Percentiles rank a stretch among this genome's conserved stretches.
Evolutionary conservation across 768 basidiomycete genomes (phyloP).

Genomic region (Pilatotrama ljubarskyi): DNA sequence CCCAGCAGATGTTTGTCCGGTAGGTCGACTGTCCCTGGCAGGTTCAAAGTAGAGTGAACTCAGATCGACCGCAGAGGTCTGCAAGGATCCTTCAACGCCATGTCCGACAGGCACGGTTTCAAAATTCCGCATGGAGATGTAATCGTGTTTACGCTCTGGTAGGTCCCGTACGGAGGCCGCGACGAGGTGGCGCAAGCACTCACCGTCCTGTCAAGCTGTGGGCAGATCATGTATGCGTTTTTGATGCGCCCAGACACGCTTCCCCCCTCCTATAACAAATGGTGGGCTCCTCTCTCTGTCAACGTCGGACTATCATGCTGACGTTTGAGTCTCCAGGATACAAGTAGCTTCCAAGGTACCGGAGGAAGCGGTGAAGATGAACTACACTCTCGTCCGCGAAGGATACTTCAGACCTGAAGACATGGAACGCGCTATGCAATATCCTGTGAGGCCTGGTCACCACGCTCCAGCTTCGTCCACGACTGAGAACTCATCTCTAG

Average conservation of each 20-base stretch:
- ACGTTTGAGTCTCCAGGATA: constrained; percentile 56
- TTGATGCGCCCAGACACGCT: constrained; percentile 82
- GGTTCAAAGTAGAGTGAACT: neutral
- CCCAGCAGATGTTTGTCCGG: constrained; percentile 91
- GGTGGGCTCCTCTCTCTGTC: constrained; percentile 48
- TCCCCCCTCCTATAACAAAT: constrained; percentile 70
- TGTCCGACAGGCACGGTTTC: constrained; percentile 65
- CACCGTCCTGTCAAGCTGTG: constrained; percentile 51
- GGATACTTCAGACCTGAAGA: constrained; percentile 55
- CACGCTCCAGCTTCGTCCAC: neutral
- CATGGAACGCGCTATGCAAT: constrained; percentile 53
- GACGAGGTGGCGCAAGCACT: neutral
- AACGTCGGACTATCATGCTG: no score
- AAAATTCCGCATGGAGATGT: constrained; percentile 81
- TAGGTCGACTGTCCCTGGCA: constrained; percentile 33
- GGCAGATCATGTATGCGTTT: constrained; percentile 84
- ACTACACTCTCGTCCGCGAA: constrained; percentile 58
- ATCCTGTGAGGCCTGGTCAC: constrained; percentile 41
- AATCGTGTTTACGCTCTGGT: constrained; percentile 78
- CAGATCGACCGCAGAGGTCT: constrained; percentile 57
- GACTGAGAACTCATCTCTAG: constrained; percentile 28
- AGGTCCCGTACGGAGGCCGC: constrained; percentile 23
- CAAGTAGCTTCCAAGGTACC: constrained; percentile 66
- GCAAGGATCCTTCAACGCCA: constrained; percentile 86
- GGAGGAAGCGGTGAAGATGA: constrained; percentile 56